Conservation (phyloP, 1,139 yeast genomes). For the Suhomyces chickasaworum region DNA sequence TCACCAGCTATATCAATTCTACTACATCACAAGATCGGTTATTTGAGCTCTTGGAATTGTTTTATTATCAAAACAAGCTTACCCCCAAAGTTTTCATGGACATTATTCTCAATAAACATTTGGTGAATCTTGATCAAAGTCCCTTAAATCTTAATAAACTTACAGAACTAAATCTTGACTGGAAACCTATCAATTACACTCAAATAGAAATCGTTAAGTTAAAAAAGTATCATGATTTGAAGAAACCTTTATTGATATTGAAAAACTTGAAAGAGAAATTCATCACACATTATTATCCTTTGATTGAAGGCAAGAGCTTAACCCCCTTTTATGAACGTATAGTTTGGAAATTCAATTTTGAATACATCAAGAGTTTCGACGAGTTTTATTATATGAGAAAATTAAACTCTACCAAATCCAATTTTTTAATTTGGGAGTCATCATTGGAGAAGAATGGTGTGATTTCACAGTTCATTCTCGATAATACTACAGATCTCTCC, state of each 20-base stretch:
- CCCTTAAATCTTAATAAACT: slow-evolving; percentile 23
- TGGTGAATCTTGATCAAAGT: slow-evolving; percentile 24
- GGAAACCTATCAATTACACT: slow-evolving; percentile 21
- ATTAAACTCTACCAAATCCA: slow-evolving; percentile 28
- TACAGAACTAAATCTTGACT: slow-evolving; percentile 13
- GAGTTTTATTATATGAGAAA: slow-evolving; percentile 29
- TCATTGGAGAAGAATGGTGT: slow-evolving; percentile 20
- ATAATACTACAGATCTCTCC: slow-evolving; percentile 20
- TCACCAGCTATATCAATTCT: slow-evolving; percentile 25
- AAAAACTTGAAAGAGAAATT: slow-evolving; percentile 35
- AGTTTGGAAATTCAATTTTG: slow-evolving; percentile 46
- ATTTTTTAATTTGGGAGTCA: slow-evolving; percentile 47
- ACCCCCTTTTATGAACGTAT: slow-evolving; percentile 45
- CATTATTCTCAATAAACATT: slow-evolving; percentile 31
- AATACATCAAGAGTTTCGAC: slow-evolving; percentile 30
- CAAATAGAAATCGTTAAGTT: slow-evolving; percentile 36
- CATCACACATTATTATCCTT: slow-evolving; percentile 27
- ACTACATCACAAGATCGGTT: slow-evolving; percentile 28
- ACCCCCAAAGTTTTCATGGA: slow-evolving; percentile 29
- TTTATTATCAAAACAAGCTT: slow-evolving; percentile 32
- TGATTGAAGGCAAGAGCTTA: slow-evolving; percentile 27
- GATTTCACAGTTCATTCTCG: slow-evolving; percentile 22
- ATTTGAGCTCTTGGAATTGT: slow-evolving; percentile 29
- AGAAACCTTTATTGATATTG: slow-evolving; percentile 35
- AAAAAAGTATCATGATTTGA: slow-evolving; percentile 39